Percentiles rank a stretch among this genome's conserved stretches.
These are phyloP conservation scores for Cryptococcus maquisensis DNA, from an alignment of 1,284 basidiomycete species.

Conservation along the genomic window DNA sequence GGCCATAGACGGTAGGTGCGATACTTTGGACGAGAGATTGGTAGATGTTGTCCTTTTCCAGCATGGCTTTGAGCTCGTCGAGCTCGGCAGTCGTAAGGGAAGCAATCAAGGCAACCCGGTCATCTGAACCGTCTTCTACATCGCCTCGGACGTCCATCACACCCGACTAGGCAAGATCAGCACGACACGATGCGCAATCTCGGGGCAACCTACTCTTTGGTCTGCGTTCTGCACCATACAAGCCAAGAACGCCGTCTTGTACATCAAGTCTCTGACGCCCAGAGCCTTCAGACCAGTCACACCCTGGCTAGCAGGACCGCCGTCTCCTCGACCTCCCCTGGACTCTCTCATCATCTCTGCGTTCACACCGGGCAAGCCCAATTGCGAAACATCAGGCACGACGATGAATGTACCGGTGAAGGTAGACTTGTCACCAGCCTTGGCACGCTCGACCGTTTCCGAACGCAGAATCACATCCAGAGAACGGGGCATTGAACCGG, in stretches of 20 bases:
- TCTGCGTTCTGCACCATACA: slow-evolving; percentile 95
- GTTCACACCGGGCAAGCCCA: slow-evolving; percentile 92
- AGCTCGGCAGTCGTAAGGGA: slow-evolving; percentile 90
- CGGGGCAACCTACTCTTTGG: slow-evolving; percentile 60
- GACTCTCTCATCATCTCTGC: slow-evolving; percentile 87
- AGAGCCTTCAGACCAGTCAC: slow-evolving; percentile 91
- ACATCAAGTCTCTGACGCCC: slow-evolving; percentile 91
- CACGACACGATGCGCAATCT: background rate
- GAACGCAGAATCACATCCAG: slow-evolving; percentile 93
- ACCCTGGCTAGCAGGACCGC: slow-evolving; percentile 73
- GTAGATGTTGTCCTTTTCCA: slow-evolving; percentile 89
- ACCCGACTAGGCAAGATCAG: slow-evolving; percentile 55
- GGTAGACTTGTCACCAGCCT: slow-evolving; percentile 97
- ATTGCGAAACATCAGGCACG: slow-evolving; percentile 94
- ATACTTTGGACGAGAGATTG: slow-evolving; percentile 88
- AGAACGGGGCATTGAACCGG: slow-evolving; percentile 92
- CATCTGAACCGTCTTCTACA: slow-evolving; percentile 70
- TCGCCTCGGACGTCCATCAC: slow-evolving; percentile 80
- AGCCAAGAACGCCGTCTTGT: slow-evolving; percentile 97
- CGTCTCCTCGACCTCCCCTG: slow-evolving; percentile 60
- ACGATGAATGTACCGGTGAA: slow-evolving; percentile 99
- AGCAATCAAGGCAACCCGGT: slow-evolving; percentile 71
- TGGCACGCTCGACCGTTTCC: slow-evolving; percentile 94
- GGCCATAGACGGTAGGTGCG: slow-evolving; percentile 94
- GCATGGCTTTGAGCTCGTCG: slow-evolving; percentile 91